Base-by-base conservation (phyloP, 139 green algal species). In the Spirogloea muscicola region DNA sequence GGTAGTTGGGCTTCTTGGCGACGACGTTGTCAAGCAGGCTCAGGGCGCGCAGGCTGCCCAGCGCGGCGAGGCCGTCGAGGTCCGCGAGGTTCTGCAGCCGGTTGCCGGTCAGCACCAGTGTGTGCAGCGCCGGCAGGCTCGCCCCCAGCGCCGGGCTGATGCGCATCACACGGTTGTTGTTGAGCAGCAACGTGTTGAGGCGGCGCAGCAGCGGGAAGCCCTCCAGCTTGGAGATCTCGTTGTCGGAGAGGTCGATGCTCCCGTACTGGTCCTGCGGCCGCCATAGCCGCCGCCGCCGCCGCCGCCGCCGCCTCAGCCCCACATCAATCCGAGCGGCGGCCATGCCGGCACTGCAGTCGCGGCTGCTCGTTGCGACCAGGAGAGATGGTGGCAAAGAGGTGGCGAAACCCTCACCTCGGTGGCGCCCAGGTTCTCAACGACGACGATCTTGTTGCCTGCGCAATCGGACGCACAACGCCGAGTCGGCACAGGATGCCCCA, bases 201-300 rank as follows among this genome's bases (percentile, higher is more conserved):
- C 93, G 72, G 1, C 60, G 86, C 46, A 99, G 88, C 64, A 88
- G 82, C 1, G 94, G 91, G 63, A 99, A 98, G 48, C 91, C 92
- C 49, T 98, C 94, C 63, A 99, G 83, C 38, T 88, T 88, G 27
- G 94, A 87, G 36, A 99, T 93, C 2, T 91, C 90, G 75, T 99
- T 99, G 81, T 97, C 92, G 3, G 89, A 93, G 7, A 99, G 71
- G 82, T 99, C 94, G 60, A 98, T 95, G 72, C 84, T 90, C 77
- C 97, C 94, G 73, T 97, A 99, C 63, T 98, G 92, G 82, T 99
- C 95, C 92, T 96, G 87, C 58, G 27, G 6, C 21, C 6, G 13
- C 51, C 7, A 33, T 21, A 6, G 13, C 9, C 6, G 51, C 7
- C 21, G 16, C 51, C 13, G 58, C 18, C 18, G 31, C 7, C n/a